These are phyloP conservation scores for Rhodotorula sp. DNA, from an alignment of 1,284 basidiomycete genomes.

Conservation along the genomic window DNA sequence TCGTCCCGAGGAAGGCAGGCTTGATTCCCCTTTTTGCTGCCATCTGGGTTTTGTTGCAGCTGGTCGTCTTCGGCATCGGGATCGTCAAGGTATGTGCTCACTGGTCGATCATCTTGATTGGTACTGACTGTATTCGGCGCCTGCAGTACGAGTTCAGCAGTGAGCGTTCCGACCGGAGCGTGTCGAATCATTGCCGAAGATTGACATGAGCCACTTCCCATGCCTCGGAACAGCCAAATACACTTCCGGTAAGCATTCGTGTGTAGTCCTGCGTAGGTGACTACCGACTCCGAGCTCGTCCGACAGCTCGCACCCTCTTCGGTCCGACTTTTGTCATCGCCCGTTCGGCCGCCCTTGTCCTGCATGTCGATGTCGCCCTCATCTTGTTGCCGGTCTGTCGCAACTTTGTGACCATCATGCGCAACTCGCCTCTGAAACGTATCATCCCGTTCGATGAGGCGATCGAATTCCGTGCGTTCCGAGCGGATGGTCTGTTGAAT, in stretches of 20 bases:
- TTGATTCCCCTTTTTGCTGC: not conserved
- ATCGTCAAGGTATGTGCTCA: constrained; percentile 56
- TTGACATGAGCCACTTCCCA: not conserved
- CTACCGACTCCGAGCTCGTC: not conserved
- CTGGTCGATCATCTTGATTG: accelerated
- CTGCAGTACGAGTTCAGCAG: constrained; percentile 56
- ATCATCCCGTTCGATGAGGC: constrained; percentile 62
- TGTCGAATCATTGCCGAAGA: not conserved
- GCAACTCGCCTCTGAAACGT: constrained; percentile 73
- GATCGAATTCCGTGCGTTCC: constrained; percentile 36
- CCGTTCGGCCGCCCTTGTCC: constrained; percentile 74
- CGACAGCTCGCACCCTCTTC: constrained; percentile 63
- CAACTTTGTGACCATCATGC: constrained; percentile 79
- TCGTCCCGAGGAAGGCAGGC: not conserved
- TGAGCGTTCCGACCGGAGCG: not conserved
- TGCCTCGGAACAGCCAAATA: constrained; percentile 41
- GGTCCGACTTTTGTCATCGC: constrained; percentile 66
- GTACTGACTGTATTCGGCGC: not conserved
- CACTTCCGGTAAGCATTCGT: constrained; percentile 21
- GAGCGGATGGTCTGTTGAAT: not conserved
- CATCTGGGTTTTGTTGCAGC: constrained; percentile 66
- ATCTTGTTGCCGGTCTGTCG: constrained; percentile 87
- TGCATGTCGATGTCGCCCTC: constrained; percentile 83
- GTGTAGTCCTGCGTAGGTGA: constrained; percentile 45
- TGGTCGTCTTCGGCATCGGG: constrained; percentile 69